Evolutionary conservation across 257 asterid species (phyloP).

Genomic region (Plectranthus barbatus): DNA sequence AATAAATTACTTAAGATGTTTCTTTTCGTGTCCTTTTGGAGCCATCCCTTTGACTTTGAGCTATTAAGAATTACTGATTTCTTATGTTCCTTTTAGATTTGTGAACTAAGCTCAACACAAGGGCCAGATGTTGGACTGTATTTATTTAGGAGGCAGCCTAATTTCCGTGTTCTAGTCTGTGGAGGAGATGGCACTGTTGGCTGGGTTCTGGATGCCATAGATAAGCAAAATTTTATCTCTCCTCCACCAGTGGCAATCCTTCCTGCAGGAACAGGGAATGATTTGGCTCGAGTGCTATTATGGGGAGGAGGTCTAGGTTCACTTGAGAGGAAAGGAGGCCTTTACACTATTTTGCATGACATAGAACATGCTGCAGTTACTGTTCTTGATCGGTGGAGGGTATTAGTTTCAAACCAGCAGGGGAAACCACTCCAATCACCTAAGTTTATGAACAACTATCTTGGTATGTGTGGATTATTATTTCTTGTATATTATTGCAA

Average conservation of each 20-base stretch:
- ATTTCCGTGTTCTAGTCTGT: conserved; percentile 83
- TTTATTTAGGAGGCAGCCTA: conserved; percentile 72
- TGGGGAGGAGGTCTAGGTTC: conserved; percentile 99
- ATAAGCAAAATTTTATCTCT: conserved; percentile 79
- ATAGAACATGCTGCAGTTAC: conserved; percentile 98
- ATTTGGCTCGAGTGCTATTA: conserved; percentile 89
- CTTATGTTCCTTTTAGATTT: conserved; percentile 31
- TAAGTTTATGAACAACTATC: conserved; percentile 90
- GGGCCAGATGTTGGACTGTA: conserved; percentile 93
- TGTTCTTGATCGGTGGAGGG: conserved; percentile 94
- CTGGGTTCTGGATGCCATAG: conserved; percentile 88
- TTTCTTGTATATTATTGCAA: neutral
- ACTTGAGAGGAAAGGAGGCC: conserved; percentile 96
- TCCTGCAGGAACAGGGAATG: conserved; percentile 99
- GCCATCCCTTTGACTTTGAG: neutral
- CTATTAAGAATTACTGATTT: neutral
- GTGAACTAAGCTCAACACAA: conserved; percentile 72
- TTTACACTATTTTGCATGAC: conserved; percentile 69
- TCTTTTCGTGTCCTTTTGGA: neutral
- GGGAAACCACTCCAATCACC: conserved; percentile 56
- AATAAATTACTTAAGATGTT: neutral
- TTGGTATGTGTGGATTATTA: conserved; percentile 43
- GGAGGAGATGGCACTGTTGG: conserved; percentile 99
- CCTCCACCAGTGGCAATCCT: conserved; percentile 99
- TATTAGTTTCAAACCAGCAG: conserved; percentile 53